A percentile compares a stretch with the other conserved stretches of the same genome.
phyloP scores from a whole-genome alignment of 2,329 filamentous ascomycete species.

The Scedosporium apiospermum region DNA sequence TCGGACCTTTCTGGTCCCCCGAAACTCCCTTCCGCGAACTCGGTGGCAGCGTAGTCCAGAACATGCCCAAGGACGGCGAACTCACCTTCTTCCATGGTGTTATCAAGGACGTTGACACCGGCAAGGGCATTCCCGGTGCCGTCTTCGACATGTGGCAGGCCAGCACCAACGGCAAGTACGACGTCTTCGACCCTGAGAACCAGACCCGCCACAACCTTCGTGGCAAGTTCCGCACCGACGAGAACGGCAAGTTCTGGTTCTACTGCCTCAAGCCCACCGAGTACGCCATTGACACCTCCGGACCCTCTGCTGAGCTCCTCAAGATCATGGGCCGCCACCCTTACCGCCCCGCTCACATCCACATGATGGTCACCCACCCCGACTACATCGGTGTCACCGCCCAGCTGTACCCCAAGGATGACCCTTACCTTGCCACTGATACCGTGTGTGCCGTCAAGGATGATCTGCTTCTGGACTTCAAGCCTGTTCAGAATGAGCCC shows the following conservation, averaged over 20 bases:
- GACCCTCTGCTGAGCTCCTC: conserved; percentile 31
- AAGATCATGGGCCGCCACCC: conserved; percentile 37
- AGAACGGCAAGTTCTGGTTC: conserved; percentile 60
- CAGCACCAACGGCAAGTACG: conserved; percentile 65
- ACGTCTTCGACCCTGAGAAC: conserved; percentile 64
- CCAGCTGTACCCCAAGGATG: conserved; percentile 64
- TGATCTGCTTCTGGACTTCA: conserved; percentile 40
- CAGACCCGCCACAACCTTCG: conserved; percentile 66
- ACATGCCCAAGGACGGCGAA: conserved; percentile 47
- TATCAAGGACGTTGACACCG: conserved; percentile 55
- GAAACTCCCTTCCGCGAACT: conserved; percentile 62
- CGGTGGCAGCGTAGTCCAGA: conserved; percentile 57
- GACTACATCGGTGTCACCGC: conserved; percentile 65
- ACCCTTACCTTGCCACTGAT: conserved; percentile 49
- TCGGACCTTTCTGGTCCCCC: conserved; percentile 71
- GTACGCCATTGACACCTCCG: conserved; percentile 61
- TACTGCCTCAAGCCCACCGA: conserved; percentile 69
- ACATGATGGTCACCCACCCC: conserved; percentile 47
- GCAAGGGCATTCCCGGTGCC: conserved; percentile 55
- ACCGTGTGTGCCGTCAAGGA: conserved; percentile 42
- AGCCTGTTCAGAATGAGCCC: conserved; percentile 28
- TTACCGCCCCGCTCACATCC: conserved; percentile 40
- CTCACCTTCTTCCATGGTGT: conserved; percentile 60
- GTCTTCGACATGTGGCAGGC: conserved; percentile 75
- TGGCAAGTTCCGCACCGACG: conserved; percentile 64